Base-by-base conservation (phyloP, 106 monocot species). In the Phalaenopsis equestris region DNA sequence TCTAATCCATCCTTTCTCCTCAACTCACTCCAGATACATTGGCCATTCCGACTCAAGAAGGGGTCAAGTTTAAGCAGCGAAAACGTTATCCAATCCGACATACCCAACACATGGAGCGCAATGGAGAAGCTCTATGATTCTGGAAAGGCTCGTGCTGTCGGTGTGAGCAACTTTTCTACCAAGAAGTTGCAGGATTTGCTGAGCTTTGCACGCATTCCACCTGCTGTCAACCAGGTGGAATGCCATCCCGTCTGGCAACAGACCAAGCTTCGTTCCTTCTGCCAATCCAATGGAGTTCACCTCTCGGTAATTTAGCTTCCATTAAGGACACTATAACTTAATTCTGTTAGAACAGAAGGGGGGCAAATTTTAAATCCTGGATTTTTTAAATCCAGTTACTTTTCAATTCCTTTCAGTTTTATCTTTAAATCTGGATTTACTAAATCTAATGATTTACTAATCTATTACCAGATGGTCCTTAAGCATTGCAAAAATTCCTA, bases 191-290 rank as follows among this genome's bases (percentile, higher is more conserved):
- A 79, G 4, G 89, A 94, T 82, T 58, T 94, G 30, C 72, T 91
- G n/a, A 80, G 72, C 19, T 23, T 82, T 18, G 88, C 91, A 37
- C 83, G 88, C 36, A 80, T 91, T 42, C 86, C 84, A 37, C 94
- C 94, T 3, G 91, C 94, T 41, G 94, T 94, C 30, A 76, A 86
- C 73, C 94, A 94, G 75, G 94, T 94, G 64, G 94, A 94, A 65
- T 94, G 91, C 75, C 94, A 94, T 56, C 91, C 89, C 73, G 58
- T 72, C 65, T 94, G 94, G 94, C 89, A 90, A 72, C 94, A 94
- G 55, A 47, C 67, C 11, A 94, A 94, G 79, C 87, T 94, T 49
- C 89, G 46, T 16, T 1, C 78, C 14, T 79, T 91, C 55, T 94
- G 94, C 74, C 73, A 81, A 39, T 83, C 91, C 52, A 88, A 76